Base-by-base conservation (phyloP, 2,329 filamentous ascomycete species). In the Fusarium xyrophilum region DNA sequence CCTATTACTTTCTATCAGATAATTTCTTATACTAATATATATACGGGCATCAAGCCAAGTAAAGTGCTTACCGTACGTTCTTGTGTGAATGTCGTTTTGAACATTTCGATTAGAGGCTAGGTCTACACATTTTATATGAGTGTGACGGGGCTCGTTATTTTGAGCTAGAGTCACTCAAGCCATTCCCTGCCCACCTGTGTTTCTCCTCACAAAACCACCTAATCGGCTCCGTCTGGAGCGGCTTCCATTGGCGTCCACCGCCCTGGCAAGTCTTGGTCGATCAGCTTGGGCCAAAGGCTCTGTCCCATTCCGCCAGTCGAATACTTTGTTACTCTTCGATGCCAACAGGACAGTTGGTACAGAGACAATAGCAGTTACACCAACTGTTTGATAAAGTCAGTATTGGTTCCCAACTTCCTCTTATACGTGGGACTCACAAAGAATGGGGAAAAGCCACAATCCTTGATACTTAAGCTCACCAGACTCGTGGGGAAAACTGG, bases 1-100 rank as follows among this genome's bases (percentile, higher is more conserved):
- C 56, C 44, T 19, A 55, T 46, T 58, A 42, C 57, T 2, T 62
- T 47, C 57, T 48, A 52, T 27, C 60, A 63, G 32, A 56, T 63
- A 63, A 43, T 63, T 57, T 48, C 36, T 56, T 63, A 48, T 50
- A 63, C 43, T 63, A 63, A 63, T 63, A 43, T 28, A 63, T 25
- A 35, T 17, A 42, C 28, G 2, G 47, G 55, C 47, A 35, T 28
- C 0, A 35, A 10, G 55, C 55, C 47, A 15, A 11, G 28, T 53
- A 32, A 14, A 52, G 10, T n/a, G n/a, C n/a, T n/a, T n/a, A n/a
- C n/a, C n/a, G n/a, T n/a, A n/a, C n/a, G n/a, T n/a, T n/a, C n/a
- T n/a, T n/a, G n/a, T n/a, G n/a, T n/a, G n/a, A n/a, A n/a, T n/a
- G n/a, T n/a, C n/a, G n/a, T n/a, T n/a, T n/a, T n/a, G n/a, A n/a